These are phyloP conservation scores for Lactarius pseudohatsudake DNA, from an alignment of 768 basidiomycete genomes.

Conservation along the genomic window DNA sequence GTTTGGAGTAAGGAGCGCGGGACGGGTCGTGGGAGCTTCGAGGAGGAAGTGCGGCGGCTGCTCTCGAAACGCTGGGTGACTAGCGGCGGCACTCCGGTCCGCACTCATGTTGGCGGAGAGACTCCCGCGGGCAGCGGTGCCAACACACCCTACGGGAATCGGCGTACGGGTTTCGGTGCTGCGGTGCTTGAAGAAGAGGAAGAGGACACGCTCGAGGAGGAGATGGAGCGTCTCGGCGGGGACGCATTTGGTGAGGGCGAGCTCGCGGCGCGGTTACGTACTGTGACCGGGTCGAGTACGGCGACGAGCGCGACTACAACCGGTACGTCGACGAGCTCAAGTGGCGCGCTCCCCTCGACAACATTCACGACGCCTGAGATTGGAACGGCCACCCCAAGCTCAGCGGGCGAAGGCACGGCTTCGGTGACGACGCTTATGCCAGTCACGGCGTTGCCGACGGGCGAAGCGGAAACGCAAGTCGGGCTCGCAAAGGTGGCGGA, in stretches of 20 bases:
- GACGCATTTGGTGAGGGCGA: constrained; percentile 45
- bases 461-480: constrained; percentile 69
- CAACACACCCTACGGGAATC: constrained; percentile 64
- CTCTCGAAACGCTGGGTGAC: constrained; percentile 74
- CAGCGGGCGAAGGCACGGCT: constrained; percentile 35
- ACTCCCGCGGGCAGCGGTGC: constrained; percentile 57
- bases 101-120: constrained; percentile 53
- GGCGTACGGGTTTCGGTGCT: constrained; percentile 51
- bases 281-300: constrained; percentile 51
- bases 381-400: constrained; percentile 35
- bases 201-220: constrained; percentile 63
- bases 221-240: constrained; percentile 46
- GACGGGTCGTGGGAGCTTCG: constrained; percentile 58
- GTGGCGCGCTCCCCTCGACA: constrained; percentile 41
- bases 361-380: constrained; percentile 65
- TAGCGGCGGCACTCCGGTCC: constrained; percentile 54
- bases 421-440: constrained; percentile 54
- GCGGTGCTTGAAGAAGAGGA: constrained; percentile 68
- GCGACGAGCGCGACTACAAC: constrained; percentile 33
- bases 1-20: constrained; percentile 73
- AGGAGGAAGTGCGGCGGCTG: constrained; percentile 75
- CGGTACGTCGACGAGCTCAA: constrained; percentile 38
- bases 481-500: constrained; percentile 83
- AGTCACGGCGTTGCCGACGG: constrained; percentile 68
- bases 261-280: constrained; percentile 48